Conservation (phyloP, 352 stramenopile genomes). For the Globisporangium echinulatum region DNA sequence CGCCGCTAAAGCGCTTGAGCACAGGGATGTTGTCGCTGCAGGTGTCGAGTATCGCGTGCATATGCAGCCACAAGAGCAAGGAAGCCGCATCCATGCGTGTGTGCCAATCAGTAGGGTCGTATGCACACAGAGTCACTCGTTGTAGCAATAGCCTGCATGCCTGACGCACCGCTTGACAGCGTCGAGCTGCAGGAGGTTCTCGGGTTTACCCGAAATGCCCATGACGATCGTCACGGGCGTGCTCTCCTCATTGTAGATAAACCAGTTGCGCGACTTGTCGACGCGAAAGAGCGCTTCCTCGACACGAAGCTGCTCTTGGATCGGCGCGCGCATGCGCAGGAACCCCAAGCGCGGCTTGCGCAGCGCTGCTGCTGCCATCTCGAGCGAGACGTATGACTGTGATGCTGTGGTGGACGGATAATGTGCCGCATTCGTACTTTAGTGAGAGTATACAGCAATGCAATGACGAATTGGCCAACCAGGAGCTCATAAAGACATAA, state of each 20-base stretch:
- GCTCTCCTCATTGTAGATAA: conserved; percentile 73
- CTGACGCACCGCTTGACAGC: conserved; percentile 59
- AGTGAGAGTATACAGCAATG: too few species aligned
- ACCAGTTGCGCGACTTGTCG: conserved; percentile 77
- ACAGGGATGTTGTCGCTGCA: conserved; percentile 75
- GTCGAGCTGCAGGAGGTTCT: conserved; percentile 84
- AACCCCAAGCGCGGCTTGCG: conserved; percentile 58
- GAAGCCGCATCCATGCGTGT: background rate
- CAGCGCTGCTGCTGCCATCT: conserved; percentile 10
- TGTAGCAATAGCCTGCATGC: too few species aligned
- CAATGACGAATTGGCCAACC: too few species aligned
- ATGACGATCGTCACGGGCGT: conserved; percentile 87
- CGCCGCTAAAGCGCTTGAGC: conserved; percentile 94
- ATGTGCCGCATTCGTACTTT: background rate
- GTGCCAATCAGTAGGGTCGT: background rate
- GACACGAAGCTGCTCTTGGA: conserved; percentile 82
- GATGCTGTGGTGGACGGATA: background rate
- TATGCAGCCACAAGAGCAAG: background rate
- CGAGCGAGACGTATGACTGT: background rate
- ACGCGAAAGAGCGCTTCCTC: conserved; percentile 93
- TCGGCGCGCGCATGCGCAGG: conserved; percentile 59
- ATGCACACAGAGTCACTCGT: too few species aligned
- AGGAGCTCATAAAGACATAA: too few species aligned
- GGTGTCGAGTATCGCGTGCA: background rate
- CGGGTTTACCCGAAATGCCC: conserved; percentile 93